Evolutionary conservation across 805 yeast species (phyloP), one percentile per base, ranked within the genome.

Genomic region (Geotrichum ghanense): DNA sequence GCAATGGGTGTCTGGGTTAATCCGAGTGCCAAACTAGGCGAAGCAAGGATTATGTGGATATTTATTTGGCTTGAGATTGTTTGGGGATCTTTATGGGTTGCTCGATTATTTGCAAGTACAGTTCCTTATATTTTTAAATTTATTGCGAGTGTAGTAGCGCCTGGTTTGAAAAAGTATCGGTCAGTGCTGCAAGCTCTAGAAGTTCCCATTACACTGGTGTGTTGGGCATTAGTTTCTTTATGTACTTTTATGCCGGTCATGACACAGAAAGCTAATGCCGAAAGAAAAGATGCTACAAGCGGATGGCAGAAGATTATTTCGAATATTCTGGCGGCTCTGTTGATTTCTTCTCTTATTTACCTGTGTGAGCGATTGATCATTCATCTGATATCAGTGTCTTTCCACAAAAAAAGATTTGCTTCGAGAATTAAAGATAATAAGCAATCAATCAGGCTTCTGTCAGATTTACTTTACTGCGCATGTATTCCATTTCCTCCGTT

Each of bases 61-160:
- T 66, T 66, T 49, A 62, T 66, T 39, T 66, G 70, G 70, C 54
- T 63, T 5, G 70, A 66, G 49, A 62, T 65, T 21, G 62, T 56
- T 24, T 66, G 70, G 70, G 68, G 60, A 6, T 49, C 67, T 10
- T 53, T 63, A 39, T 64, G 59, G 54, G 51, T 65, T n/a, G 49
- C 61, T 16, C 51, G 62, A 17, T 47, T 63, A 3, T 47, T 63
- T 25, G 62, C 69, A 14, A 65, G 58, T 44, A 53, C 63, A 46
- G 42, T 63, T 22, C 69, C 70, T 5, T 49, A 48, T 24, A 41
- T 61, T 2, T 49, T 51, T 14, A 61, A 57, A 9, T 44, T 56
- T 23, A 5, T 65, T 10, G 50, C 63, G 20, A 60, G 66, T 2
- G 51, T 65, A 20, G 47, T 65, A 20, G 48, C 55, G n/a, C 67